phyloP scores from a whole-genome alignment of 2,329 filamentous ascomycete species.

The Fusarium marasasianum region DNA sequence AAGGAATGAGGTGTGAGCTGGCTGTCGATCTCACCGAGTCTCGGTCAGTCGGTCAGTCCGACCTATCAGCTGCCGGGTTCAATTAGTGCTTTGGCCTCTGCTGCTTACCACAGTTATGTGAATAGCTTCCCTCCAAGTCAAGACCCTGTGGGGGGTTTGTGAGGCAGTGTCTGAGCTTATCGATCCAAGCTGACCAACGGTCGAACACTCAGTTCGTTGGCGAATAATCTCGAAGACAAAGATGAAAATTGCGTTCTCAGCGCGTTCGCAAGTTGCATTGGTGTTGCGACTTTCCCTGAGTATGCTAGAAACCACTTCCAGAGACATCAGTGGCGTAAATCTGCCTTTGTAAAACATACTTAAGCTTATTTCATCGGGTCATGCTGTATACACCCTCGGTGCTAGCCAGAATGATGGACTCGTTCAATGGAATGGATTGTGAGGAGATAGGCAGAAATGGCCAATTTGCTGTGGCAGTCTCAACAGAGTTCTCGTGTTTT shows the following conservation, averaged over 20 bases:
- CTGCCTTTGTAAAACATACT: rapidly evolving
- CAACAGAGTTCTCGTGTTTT: rapidly evolving
- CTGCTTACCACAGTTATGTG: neutral
- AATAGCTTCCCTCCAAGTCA: neutral
- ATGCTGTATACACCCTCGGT: rapidly evolving
- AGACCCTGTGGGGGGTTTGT: neutral
- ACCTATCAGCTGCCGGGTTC: too few relatives aligned
- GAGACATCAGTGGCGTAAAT: neutral
- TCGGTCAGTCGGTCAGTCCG: neutral
- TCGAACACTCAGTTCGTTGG: neutral
- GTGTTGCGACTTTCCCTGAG: neutral
- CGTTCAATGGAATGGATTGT: too few relatives aligned
- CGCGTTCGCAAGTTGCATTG: neutral
- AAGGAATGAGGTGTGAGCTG: neutral
- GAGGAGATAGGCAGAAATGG: too few relatives aligned
- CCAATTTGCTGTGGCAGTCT: neutral
- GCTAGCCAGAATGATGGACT: too few relatives aligned
- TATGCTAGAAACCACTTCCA: neutral
- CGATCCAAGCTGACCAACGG: neutral
- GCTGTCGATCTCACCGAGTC: neutral
- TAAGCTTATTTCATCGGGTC: neutral
- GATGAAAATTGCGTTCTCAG: neutral
- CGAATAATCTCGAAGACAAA: neutral
- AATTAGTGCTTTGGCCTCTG: too few relatives aligned
- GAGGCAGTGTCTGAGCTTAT: neutral